Evolutionary conservation across 108 stramenopile genomes (phyloP).

Genomic region (Pseudonitzschia pungens): DNA sequence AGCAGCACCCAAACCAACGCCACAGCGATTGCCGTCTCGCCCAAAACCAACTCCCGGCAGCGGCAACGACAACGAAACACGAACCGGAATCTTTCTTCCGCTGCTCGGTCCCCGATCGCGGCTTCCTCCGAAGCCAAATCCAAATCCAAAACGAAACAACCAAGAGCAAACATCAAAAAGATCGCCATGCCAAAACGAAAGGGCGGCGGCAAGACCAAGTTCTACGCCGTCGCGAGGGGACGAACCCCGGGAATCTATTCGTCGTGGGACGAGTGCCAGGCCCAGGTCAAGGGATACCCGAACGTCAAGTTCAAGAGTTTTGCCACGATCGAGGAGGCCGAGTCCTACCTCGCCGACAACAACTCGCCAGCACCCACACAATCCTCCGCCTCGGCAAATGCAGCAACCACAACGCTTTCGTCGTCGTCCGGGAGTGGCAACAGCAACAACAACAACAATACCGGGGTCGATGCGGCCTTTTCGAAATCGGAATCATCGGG

Average conservation of each 20-base stretch:
- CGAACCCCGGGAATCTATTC: constrained; percentile 60
- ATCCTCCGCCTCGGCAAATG: too few relatives aligned
- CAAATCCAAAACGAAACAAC: background rate
- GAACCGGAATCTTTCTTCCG: too few relatives aligned
- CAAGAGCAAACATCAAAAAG: too few relatives aligned
- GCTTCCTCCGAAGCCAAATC: too few relatives aligned
- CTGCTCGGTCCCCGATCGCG: too few relatives aligned
- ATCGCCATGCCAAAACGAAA: constrained; percentile 14
- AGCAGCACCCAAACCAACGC: too few relatives aligned
- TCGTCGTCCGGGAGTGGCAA: background rate
- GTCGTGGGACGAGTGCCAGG: constrained; percentile 73
- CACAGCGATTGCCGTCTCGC: too few relatives aligned
- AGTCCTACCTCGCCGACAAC: constrained; percentile 34
- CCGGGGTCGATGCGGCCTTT: too few relatives aligned
- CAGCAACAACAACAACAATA: background rate
- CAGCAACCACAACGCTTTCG: too few relatives aligned
- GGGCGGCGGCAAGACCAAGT: constrained; percentile 51
- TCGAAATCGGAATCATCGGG: too few relatives aligned
- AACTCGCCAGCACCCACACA: background rate
- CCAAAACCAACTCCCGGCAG: too few relatives aligned
- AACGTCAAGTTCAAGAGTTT: constrained; percentile 73
- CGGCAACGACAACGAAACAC: too few relatives aligned
- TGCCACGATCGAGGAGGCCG: constrained; percentile 47
- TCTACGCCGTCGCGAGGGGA: constrained; percentile 80
- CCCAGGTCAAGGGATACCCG: constrained; percentile 63